Conservation (phyloP, 2,329 filamentous ascomycete species). For the Xylaria sp. region DNA sequence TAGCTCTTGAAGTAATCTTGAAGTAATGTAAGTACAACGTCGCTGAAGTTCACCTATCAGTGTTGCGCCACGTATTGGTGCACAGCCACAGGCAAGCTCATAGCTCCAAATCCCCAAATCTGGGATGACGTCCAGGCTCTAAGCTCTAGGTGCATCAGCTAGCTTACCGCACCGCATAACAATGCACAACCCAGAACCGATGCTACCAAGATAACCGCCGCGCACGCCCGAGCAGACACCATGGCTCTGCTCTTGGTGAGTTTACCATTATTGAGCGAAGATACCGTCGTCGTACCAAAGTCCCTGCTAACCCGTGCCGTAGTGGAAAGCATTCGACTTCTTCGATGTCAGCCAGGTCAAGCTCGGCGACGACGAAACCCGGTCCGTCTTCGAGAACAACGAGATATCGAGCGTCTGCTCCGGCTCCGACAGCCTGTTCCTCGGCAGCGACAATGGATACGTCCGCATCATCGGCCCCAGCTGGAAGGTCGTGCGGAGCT, state of each 20-base stretch:
- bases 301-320: conserved; percentile 19
- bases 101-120: conserved; percentile 22
- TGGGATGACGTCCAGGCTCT: conserved; percentile 31
- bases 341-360: conserved; percentile 91
- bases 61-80: background rate
- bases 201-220: conserved; percentile 26
- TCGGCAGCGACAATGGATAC: conserved; percentile 81
- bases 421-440: conserved; percentile 85
- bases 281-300: background rate
- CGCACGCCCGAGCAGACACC: conserved; percentile 22
- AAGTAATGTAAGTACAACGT: too few species aligned
- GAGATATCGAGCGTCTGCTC: conserved; percentile 84
- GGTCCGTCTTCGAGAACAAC: conserved; percentile 77
- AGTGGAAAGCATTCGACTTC: conserved; percentile 99
- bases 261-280: background rate
- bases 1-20: background rate
- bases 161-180: conserved; percentile 9
- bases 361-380: conserved; percentile 76
- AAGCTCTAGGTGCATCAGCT: background rate
- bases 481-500: conserved; percentile 85
- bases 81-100: conserved; percentile 1
- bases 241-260: conserved; percentile 42
- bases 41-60: background rate
- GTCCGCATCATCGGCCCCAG: conserved; percentile 85
- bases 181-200: conserved; percentile 16